phyloP scores from a whole-genome alignment of 345 rosid genomes.

The Pugionium dolabratum region DNA sequence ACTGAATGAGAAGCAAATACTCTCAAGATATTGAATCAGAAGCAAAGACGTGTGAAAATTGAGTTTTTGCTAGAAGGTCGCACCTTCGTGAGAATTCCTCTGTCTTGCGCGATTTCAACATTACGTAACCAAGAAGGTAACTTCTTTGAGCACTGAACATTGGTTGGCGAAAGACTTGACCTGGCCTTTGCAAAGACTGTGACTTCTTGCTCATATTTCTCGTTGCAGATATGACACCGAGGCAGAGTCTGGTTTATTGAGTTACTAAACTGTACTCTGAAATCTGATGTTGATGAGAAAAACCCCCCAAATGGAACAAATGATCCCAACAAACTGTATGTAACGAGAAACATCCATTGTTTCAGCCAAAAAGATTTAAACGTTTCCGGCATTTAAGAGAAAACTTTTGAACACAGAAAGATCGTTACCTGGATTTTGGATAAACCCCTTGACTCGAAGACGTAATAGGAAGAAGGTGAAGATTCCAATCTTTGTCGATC shows the following conservation, averaged over 20 bases:
- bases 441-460: constrained; percentile 43
- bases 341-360: constrained; percentile 37
- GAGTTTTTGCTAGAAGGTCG: constrained; percentile 17
- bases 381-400: background rate
- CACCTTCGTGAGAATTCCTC: constrained; percentile 50
- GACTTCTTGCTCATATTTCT: constrained; percentile 64
- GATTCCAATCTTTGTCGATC: constrained; percentile 63
- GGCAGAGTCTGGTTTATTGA: constrained; percentile 35
- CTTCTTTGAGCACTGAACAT: constrained; percentile 47
- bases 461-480: constrained; percentile 59
- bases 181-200: constrained; percentile 42
- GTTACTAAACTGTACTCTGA: constrained; percentile 42
- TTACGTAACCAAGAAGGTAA: constrained; percentile 56
- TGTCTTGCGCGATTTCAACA: constrained; percentile 43
- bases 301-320: constrained; percentile 79
- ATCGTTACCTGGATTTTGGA: constrained; percentile 57
- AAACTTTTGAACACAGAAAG: background rate
- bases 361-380: background rate
- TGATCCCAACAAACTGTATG: constrained; percentile 71
- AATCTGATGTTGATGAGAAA: constrained; percentile 58
- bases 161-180: constrained; percentile 35
- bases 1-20: constrained; percentile 46
- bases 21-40: constrained; percentile 41
- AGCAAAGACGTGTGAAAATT: background rate
- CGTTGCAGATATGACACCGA: constrained; percentile 59